Evolutionary conservation across 192 early-diverging fungal genomes (phyloP), one percentile per base, ranked within the genome.

Genomic region (Mortierella antarctica): DNA sequence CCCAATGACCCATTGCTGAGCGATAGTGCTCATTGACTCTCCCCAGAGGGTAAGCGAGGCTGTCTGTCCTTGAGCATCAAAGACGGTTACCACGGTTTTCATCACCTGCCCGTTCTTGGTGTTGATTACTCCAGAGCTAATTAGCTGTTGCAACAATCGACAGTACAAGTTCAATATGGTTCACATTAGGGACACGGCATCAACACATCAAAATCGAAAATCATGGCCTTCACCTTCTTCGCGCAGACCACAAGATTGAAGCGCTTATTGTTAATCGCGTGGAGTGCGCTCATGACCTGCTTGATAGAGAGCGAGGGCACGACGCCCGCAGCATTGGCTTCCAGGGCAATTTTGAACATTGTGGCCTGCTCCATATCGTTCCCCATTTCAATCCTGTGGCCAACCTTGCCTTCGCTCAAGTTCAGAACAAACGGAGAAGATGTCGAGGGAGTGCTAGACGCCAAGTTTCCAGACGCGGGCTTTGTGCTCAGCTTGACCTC

Each of bases 21-120:
- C 65, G 44, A 51, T n/a, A 0, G 13, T 14, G 2, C 46, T 49
- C 65, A 80, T 57, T 1, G 21, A 8, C 6, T 80, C 70, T 17
- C 77, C 77, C 77, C 77, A 80, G 17, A 80, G 11, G 1, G 62
- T 70, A 42, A 80, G 9, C 0, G 64, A 54, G 3, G 69, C 63
- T 39, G 71, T 60, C 20, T 67, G 69, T 7, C 77, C 77, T 23
- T 80, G 70, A 2, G 54, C 40, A 55, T 80, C 77, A 53, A 80
- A 80, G 13, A 80, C 65, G 0, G 46, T 53, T 4, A 68, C 17
- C 11, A 42, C 21, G 5, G 69, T 80, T 11, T 67, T 80, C n/a
- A 50, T 42, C 5, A 52, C 5, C 7, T 57, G 70, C 1, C 77
- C 77, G n/a, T 68, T 61, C 64, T 72, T 80, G 13, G 69, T 58